These are phyloP conservation scores for Cylindrotheca fusiformis DNA, from an alignment of 108 stramenopile species.

Conservation along the genomic window DNA sequence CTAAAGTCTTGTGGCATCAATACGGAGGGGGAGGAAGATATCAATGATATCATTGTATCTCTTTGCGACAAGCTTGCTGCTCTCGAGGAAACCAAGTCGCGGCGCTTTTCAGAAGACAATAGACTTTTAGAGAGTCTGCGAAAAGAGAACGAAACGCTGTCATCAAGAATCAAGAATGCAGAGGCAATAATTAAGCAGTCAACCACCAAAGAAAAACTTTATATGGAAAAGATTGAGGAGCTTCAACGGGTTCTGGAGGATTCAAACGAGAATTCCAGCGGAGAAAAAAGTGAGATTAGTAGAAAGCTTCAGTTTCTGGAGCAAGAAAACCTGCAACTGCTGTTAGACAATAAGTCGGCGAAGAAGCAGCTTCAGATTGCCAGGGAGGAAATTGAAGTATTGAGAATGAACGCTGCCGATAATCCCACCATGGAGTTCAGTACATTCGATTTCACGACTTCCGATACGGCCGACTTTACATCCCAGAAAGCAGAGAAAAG, in stretches of 20 bases:
- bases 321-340: constrained; percentile 83
- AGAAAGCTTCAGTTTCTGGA: constrained; percentile 73
- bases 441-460: constrained; percentile 24
- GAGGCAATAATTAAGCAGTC: constrained; percentile 8
- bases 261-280: constrained; percentile 21
- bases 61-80: constrained; percentile 64
- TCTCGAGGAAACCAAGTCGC: constrained; percentile 57
- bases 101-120: background rate
- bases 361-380: constrained; percentile 54
- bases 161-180: background rate
- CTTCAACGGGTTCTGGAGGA: constrained; percentile 34
- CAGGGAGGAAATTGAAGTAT: constrained; percentile 46
- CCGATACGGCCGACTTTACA: no score
- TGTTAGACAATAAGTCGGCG: constrained; percentile 66
- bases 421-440: constrained; percentile 34
- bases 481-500: background rate
- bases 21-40: constrained; percentile 35
- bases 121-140: background rate
- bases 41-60: constrained; percentile 50
- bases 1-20: constrained; percentile 39
- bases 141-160: constrained; percentile 35
- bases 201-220: constrained; percentile 37
- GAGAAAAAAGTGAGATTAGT: constrained; percentile 42
- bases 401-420: constrained; percentile 39
- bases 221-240: constrained; percentile 36